These are phyloP conservation scores for Amphirosellinia nigrospora DNA, from an alignment of 495 filamentous ascomycete genomes.

Conservation along the genomic window DNA sequence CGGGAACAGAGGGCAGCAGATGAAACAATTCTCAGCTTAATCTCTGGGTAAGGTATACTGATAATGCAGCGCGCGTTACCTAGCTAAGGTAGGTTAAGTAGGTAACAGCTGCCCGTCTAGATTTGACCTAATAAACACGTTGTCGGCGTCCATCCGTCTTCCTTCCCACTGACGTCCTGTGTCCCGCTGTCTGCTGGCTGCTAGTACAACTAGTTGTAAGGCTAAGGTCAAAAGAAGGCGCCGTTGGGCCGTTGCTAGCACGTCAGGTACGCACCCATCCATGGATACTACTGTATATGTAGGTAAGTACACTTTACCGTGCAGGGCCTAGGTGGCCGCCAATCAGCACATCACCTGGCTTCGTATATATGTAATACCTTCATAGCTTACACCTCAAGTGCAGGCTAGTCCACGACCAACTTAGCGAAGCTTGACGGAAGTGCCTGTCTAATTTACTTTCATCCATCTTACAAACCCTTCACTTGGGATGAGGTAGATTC, in stretches of 20 bases:
- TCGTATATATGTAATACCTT: not conserved
- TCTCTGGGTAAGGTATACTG: not conserved
- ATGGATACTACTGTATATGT: too few relatives aligned
- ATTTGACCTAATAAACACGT: not conserved
- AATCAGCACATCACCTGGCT: constrained; percentile 7
- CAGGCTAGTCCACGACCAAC: not conserved
- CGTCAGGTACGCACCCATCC: not conserved
- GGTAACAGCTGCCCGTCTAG: not conserved
- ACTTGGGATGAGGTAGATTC: not conserved
- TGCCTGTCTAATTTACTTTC: not conserved
- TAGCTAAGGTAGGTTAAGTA: too few relatives aligned
- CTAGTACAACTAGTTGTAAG: not conserved
- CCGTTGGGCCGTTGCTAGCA: constrained; percentile 12
- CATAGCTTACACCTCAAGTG: not conserved
- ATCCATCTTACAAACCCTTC: not conserved
- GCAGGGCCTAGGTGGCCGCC: constrained; percentile 2
- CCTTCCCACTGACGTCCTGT: constrained; percentile 14
- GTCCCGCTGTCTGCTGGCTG: not conserved
- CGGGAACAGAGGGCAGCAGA: not conserved
- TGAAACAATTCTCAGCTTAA: constrained; percentile 2
- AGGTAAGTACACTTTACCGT: constrained; percentile 12
- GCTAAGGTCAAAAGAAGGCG: not conserved
- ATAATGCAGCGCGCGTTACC: not conserved
- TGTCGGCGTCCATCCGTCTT: not conserved
- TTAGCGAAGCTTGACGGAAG: not conserved